Evolutionary conservation across 768 basidiomycete genomes (phyloP).

Genomic region (Royoungia palumana): DNA sequence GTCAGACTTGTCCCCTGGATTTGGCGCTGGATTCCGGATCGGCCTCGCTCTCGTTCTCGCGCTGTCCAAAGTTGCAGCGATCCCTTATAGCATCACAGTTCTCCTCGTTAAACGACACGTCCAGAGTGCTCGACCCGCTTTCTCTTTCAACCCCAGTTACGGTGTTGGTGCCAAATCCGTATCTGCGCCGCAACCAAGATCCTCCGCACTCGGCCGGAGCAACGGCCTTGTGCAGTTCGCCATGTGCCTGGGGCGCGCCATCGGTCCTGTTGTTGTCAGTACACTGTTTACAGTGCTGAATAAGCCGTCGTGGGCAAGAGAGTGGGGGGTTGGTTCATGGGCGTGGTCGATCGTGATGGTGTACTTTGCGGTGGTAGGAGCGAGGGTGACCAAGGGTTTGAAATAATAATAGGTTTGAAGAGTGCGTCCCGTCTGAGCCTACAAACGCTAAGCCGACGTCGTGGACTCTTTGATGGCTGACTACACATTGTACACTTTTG

Average conservation of each 20-base stretch:
- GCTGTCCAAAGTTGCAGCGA: conserved; percentile 27
- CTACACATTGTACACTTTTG: too few species aligned
- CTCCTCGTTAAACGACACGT: conserved; percentile 53
- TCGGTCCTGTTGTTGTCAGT: conserved; percentile 43
- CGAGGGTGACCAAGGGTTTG: conserved; percentile 7
- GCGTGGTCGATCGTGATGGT: conserved; percentile 11
- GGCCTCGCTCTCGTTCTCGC: conserved; percentile 42
- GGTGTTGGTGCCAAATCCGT: too few species aligned
- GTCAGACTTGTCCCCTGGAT: not conserved
- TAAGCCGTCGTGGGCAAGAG: conserved; percentile 7
- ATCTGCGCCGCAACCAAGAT: too few species aligned
- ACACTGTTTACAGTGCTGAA: conserved; percentile 12
- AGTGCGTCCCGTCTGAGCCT: too few species aligned
- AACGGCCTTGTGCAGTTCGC: conserved; percentile 59
- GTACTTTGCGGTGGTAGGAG: conserved; percentile 1
- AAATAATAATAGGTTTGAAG: too few species aligned
- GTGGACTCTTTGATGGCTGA: too few species aligned
- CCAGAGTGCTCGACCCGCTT: conserved; percentile 10
- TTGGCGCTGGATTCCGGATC: conserved; percentile 40
- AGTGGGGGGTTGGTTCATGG: conserved; percentile 3
- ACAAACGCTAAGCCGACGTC: too few species aligned
- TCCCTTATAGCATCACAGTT: conserved; percentile 48
- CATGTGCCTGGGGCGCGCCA: conserved; percentile 51
- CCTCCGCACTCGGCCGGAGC: conserved; percentile 47
- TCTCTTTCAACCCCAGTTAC: too few species aligned